These are phyloP conservation scores for Cladosporium halotolerans DNA, from an alignment of 2,329 filamentous ascomycete species.

Conservation along the genomic window DNA sequence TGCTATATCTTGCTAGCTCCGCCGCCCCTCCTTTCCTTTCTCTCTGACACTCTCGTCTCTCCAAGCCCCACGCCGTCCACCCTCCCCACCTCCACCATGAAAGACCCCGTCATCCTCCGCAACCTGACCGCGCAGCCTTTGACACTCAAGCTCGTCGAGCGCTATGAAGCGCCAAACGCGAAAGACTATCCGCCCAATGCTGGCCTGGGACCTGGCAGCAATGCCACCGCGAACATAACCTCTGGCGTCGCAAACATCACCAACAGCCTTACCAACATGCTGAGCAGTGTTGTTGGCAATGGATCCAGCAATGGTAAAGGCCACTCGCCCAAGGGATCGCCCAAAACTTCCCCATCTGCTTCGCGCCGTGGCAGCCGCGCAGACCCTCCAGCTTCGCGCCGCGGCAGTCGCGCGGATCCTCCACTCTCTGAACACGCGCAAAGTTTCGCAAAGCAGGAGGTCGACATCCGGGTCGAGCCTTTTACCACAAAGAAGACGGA, in stretches of 20 bases:
- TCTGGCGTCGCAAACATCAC: constrained; percentile 32
- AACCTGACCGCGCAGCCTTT: constrained; percentile 73
- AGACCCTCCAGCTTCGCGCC: constrained; percentile 37
- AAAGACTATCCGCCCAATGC: constrained; percentile 22
- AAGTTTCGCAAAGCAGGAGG: constrained; percentile 55
- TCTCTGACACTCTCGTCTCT: background rate
- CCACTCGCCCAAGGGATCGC: constrained; percentile 4
- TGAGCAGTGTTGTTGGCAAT: constrained; percentile 16
- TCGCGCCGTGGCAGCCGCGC: constrained; percentile 43
- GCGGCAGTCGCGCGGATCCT: constrained; percentile 34
- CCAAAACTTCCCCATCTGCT: constrained; percentile 21
- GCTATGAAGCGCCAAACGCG: constrained; percentile 55
- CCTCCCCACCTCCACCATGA: constrained; percentile 19
- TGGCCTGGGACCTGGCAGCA: constrained; percentile 10
- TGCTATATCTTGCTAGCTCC: background rate
- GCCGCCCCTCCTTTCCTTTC: background rate
- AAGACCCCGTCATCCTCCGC: constrained; percentile 59
- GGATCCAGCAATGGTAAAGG: background rate
- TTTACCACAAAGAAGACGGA: constrained; percentile 62
- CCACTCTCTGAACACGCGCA: constrained; percentile 50
- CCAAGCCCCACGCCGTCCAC: background rate
- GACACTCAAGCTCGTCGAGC: constrained; percentile 66
- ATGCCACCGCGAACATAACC: constrained; percentile 23
- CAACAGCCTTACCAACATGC: constrained; percentile 31
- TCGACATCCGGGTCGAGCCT: constrained; percentile 58